These are phyloP conservation scores for Magnolia officinalis DNA, from an alignment of 164 flowering plant genomes.

Conservation along the genomic window DNA sequence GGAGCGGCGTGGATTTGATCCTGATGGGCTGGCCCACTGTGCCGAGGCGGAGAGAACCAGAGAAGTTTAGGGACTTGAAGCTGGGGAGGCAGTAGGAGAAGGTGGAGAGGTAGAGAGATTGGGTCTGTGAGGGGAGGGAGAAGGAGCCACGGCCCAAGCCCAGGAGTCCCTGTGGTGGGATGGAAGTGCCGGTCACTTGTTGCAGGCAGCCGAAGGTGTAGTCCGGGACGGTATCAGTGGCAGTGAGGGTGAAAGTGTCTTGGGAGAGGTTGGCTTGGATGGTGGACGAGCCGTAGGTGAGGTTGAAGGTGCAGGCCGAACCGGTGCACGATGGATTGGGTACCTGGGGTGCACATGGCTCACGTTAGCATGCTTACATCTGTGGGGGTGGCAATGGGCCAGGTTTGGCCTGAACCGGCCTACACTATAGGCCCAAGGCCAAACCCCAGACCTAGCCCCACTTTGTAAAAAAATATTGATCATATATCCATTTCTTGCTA, in stretches of 20 bases:
- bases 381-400: neutral
- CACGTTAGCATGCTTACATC: neutral
- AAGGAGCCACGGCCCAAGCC: constrained; percentile 91
- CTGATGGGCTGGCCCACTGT: constrained; percentile 65
- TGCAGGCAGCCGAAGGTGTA: constrained; percentile 80
- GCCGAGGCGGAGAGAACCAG: constrained; percentile 79
- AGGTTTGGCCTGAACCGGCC: too few relatives aligned
- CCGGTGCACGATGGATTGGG: constrained; percentile 51
- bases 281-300: constrained; percentile 73
- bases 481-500: too few relatives aligned
- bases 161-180: constrained; percentile 78
- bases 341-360: constrained; percentile 30
- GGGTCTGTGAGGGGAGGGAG: constrained; percentile 65
- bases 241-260: constrained; percentile 54
- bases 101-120: constrained; percentile 60
- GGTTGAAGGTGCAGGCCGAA: constrained; percentile 57
- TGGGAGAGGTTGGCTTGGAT: constrained; percentile 54
- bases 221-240: constrained; percentile 49
- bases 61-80: constrained; percentile 58
- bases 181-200: constrained; percentile 51
- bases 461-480: too few relatives aligned
- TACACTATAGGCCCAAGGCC: too few relatives aligned
- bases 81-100: constrained; percentile 96
- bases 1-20: constrained; percentile 71
- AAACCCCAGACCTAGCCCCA: too few relatives aligned